These are phyloP conservation scores for Corylus americana DNA, from an alignment of 306 rosid genomes.

Conservation along the genomic window DNA sequence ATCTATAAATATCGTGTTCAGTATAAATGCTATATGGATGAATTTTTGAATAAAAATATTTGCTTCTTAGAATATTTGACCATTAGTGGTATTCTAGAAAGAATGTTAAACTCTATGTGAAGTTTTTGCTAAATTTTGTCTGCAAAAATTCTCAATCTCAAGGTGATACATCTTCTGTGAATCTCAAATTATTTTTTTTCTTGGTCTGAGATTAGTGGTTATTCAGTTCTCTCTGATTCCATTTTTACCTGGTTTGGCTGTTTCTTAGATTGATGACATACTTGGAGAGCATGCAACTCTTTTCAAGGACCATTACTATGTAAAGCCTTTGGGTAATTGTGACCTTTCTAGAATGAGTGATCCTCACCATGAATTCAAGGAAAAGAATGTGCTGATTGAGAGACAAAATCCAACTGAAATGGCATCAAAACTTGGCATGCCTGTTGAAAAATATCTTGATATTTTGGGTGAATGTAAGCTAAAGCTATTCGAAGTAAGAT, in stretches of 20 bases:
- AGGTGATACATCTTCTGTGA: neutral
- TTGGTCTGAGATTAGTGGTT: neutral
- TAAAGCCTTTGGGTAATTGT: constrained; percentile 75
- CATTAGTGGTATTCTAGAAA: neutral
- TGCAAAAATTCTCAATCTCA: neutral
- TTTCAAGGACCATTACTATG: constrained; percentile 74
- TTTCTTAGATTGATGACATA: constrained; percentile 66
- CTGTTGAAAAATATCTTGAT: constrained; percentile 64
- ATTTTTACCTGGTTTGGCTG: constrained; percentile 23
- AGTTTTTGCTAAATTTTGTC: neutral
- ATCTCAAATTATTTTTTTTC: neutral
- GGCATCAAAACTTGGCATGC: constrained; percentile 65
- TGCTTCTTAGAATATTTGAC: neutral
- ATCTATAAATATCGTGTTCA: neutral
- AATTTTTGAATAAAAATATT: neutral
- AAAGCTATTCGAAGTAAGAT: constrained; percentile 74
- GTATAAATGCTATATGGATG: neutral
- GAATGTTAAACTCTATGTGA: neutral
- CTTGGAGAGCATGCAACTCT: constrained; percentile 84
- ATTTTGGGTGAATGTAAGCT: constrained; percentile 71
- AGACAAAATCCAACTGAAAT: constrained; percentile 55
- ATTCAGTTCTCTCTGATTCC: constrained; percentile 3
- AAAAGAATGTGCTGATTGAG: constrained; percentile 81
- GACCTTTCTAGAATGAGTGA: constrained; percentile 87
- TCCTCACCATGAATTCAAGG: constrained; percentile 85